Evolutionary conservation across 2,329 filamentous ascomycete genomes (phyloP).

Genomic region (Fusarium abutilonis): DNA sequence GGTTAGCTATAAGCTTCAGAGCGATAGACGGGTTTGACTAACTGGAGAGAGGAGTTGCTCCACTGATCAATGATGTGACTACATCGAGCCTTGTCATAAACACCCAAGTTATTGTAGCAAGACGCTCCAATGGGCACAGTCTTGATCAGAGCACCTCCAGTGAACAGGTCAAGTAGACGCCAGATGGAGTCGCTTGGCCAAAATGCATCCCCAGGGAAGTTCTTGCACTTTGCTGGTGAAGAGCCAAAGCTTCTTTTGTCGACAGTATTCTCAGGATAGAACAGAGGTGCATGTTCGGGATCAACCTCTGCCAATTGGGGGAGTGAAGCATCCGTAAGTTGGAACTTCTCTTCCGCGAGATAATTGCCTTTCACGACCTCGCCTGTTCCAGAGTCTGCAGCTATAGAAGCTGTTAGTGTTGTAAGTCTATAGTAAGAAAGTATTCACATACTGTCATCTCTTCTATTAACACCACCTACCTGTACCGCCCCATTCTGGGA

Average conservation of each 20-base stretch:
- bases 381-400: neutral
- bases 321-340: constrained; percentile 26
- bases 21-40: neutral
- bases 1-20: constrained; percentile 1
- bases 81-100: constrained; percentile 46
- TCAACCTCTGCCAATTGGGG: constrained; percentile 25
- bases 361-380: constrained; percentile 29
- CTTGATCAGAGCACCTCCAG: constrained; percentile 47
- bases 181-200: constrained; percentile 47
- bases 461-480: constrained; percentile 9
- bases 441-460: neutral
- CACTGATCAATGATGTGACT: constrained; percentile 43
- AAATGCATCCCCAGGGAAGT: constrained; percentile 47
- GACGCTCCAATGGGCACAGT: constrained; percentile 48
- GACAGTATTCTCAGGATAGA: constrained; percentile 21
- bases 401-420: neutral
- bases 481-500: constrained; percentile 19
- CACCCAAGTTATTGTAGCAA: constrained; percentile 44
- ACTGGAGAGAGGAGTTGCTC: constrained; percentile 42
- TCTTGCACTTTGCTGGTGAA: constrained; percentile 44
- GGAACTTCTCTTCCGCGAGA: constrained; percentile 31
- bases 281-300: constrained; percentile 9
- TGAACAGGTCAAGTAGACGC: constrained; percentile 51
- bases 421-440: neutral
- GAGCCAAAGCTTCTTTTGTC: neutral